phyloP scores from a whole-genome alignment of 2,329 filamentous ascomycete species.

The Dendryphion nanum region DNA sequence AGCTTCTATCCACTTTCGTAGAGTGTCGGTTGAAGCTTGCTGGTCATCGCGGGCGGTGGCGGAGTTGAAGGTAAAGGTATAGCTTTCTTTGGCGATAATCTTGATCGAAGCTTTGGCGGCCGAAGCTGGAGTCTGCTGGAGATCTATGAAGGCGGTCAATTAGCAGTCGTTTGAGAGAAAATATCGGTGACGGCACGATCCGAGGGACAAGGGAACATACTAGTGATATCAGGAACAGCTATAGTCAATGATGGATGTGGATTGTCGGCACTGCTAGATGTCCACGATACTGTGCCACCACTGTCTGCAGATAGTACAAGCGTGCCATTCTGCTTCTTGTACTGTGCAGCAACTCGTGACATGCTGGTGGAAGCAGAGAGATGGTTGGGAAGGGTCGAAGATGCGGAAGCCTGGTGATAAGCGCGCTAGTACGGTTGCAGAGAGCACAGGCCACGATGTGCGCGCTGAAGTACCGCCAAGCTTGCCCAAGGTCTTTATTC shows the following conservation, averaged over 20 bases:
- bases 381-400: too few relatives aligned
- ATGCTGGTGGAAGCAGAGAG: slow-evolving; percentile 21
- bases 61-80: slow-evolving; percentile 89
- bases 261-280: slow-evolving; percentile 55
- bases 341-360: slow-evolving; percentile 50
- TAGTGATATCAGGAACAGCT: slow-evolving; percentile 74
- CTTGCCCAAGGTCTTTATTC: too few relatives aligned
- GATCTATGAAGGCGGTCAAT: slow-evolving; percentile 55
- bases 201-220: slow-evolving; percentile 54
- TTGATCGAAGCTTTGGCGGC: slow-evolving; percentile 90
- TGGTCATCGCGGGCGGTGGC: slow-evolving; percentile 77
- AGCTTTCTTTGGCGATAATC: slow-evolving; percentile 76
- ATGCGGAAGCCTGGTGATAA: too few relatives aligned
- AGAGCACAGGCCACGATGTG: too few relatives aligned
- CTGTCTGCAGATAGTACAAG: slow-evolving; percentile 73
- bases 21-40: slow-evolving; percentile 76
- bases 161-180: too few relatives aligned
- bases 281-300: slow-evolving; percentile 73
- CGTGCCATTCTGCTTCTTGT: slow-evolving; percentile 95
- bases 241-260: slow-evolving; percentile 68
- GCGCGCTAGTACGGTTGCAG: too few relatives aligned
- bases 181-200: too few relatives aligned
- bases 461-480: too few relatives aligned
- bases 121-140: slow-evolving; percentile 91
- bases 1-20: slow-evolving; percentile 74